These are phyloP conservation scores for Candida sanyaensis DNA, from an alignment of 1,139 yeast genomes.

Conservation along the genomic window DNA sequence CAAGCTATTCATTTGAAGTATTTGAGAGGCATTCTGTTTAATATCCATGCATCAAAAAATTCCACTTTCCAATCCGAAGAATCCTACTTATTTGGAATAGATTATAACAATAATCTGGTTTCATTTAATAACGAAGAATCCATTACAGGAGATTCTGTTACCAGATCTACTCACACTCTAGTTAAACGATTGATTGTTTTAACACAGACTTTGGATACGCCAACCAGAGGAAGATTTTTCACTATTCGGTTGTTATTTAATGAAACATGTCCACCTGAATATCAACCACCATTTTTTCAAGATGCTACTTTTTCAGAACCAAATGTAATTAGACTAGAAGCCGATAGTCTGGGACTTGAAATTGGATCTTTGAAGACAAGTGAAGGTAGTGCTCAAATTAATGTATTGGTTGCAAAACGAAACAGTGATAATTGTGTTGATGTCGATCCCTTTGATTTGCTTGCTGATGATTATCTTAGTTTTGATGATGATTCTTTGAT, in stretches of 20 bases:
- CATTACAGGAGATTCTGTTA: constrained; percentile 22
- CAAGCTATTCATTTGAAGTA: constrained; percentile 43
- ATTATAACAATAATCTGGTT: constrained; percentile 25
- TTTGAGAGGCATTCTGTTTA: constrained; percentile 44
- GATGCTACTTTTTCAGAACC: constrained; percentile 27
- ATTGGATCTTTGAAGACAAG: constrained; percentile 15
- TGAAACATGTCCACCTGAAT: constrained; percentile 44
- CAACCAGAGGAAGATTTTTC: constrained; percentile 46
- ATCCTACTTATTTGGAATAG: constrained; percentile 49
- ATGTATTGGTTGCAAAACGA: constrained; percentile 9
- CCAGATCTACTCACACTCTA: constrained; percentile 27
- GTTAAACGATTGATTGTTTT: constrained; percentile 50
- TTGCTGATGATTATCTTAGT: constrained; percentile 3
- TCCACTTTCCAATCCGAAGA: constrained; percentile 42
- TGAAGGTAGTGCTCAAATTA: constrained; percentile 6
- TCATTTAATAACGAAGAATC: constrained; percentile 5
- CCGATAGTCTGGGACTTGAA: constrained; percentile 1
- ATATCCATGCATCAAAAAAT: constrained; percentile 39
- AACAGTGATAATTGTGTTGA: neutral
- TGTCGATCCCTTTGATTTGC: constrained; percentile 18
- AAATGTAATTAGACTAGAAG: constrained; percentile 18
- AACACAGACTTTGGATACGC: constrained; percentile 52
- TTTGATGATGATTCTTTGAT: constrained; percentile 8
- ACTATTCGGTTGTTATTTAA: constrained; percentile 51
- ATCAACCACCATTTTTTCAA: constrained; percentile 49